Base-by-base conservation (phyloP, 148 eudicot genomes). In the Rhododendron williamsianum region DNA sequence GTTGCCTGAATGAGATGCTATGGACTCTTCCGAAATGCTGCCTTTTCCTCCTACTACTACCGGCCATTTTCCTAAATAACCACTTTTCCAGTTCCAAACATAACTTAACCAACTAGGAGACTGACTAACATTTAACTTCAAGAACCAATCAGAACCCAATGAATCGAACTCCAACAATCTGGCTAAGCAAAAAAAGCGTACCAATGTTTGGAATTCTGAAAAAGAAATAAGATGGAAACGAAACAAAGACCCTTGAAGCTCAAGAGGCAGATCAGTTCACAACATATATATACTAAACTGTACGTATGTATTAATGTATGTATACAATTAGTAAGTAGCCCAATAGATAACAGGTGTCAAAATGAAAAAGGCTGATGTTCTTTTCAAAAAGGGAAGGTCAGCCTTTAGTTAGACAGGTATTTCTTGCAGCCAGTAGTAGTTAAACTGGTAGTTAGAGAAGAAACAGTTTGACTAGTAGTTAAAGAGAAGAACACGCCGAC, bases 31-130 rank as follows among this genome's bases (percentile, higher is more conserved):
- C 87, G 38, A 81, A 84, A 86, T 84, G 85, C 48, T 84, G 87
- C 87, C 90, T 91, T 60, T 83, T 87, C 85, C 82, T 92, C 76
- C 65, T 58, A 58, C 80, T 86, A 85, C 69, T 81, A 80, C 83
- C 76, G 65, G 69, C 78, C 91, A 89, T 91, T 86, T 21, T 87
- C 48, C 56, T 27, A 4, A 73, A 60, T 36, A 45, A 56, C 60
- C 76, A 41, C 76, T 33, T 76, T 35, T 46, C 9, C 45, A 33
- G 33, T 58, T 45, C 76, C 82, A 86, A 76, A 46, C 49, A 58
- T 25, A 35, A 18, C 78, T 48, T 63, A 63, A 60, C 78, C 54
- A 76, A 3, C 82, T 72, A 49, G 77, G 33, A 83, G 45, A 6
- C 11, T 12, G 10, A 71, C 38, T 33, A 30, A 46, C 49, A 46